phyloP scores from a whole-genome alignment of 495 filamentous ascomycete species.

The Trichoderma gamsii region DNA sequence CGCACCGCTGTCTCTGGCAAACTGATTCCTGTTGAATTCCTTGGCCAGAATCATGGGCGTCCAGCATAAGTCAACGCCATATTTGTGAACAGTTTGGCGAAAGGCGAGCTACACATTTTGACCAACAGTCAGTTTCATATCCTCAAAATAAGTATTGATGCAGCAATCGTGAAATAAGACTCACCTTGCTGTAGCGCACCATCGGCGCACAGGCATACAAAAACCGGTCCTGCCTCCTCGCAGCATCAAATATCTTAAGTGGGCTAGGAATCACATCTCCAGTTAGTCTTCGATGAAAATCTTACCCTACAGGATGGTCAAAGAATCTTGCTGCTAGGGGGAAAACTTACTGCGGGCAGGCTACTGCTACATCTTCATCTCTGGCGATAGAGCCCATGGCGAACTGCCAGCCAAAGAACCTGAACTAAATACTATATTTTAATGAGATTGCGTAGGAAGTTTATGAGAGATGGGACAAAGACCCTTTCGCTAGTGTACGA shows the following conservation, averaged over 20 bases:
- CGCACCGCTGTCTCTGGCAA: conserved; percentile 54
- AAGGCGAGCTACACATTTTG: conserved; percentile 47
- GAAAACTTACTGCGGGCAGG: conserved; percentile 1
- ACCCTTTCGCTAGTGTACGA: background rate
- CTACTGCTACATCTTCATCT: background rate
- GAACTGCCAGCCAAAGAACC: background rate
- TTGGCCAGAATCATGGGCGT: conserved; percentile 69
- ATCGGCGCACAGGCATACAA: conserved; percentile 60
- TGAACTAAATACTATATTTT: background rate
- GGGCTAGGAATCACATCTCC: conserved; percentile 36
- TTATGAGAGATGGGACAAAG: background rate
- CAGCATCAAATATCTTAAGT: conserved; percentile 52
- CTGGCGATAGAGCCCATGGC: background rate
- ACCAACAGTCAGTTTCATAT: background rate
- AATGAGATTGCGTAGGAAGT: background rate
- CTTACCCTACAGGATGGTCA: background rate
- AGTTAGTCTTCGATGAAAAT: conserved; percentile 17
- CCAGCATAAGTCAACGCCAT: conserved; percentile 58
- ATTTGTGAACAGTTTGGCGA: conserved; percentile 52
- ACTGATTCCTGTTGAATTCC: conserved; percentile 56
- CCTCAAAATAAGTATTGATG: too few relatives aligned
- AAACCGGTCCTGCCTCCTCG: conserved; percentile 44
- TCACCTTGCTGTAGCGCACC: conserved; percentile 58
- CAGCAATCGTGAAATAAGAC: background rate
- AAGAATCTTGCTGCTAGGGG: background rate